Percentiles rank a stretch among this genome's conserved stretches.
phyloP scores from a whole-genome alignment of 176 grass and related monocot species.

The Cenchrus fungigraminus region DNA sequence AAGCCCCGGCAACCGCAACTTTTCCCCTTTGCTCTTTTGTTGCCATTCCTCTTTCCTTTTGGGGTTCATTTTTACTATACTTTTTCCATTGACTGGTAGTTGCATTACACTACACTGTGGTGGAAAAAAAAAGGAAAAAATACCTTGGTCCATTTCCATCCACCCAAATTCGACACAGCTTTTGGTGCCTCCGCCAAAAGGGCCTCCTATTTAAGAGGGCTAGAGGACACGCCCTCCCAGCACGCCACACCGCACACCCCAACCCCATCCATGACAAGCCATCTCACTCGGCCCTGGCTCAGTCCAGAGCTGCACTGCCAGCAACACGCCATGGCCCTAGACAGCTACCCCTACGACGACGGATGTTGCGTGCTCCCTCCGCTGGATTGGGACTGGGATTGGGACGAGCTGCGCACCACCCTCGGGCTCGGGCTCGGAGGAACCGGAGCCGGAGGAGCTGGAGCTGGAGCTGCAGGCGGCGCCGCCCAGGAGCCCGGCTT shows the following conservation, averaged over 20 bases:
- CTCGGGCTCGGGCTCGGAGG: conserved; percentile 18
- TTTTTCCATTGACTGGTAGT: conserved; percentile 56
- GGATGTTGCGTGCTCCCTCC: conserved; percentile 31
- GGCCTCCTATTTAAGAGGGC: conserved; percentile 57
- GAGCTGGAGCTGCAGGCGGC: conserved; percentile 19
- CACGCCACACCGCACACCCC: not conserved
- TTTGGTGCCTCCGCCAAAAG: conserved; percentile 51
- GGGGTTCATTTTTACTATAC: conserved; percentile 24
- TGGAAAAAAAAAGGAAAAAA: not conserved
- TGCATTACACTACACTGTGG: not conserved
- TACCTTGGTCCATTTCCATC: conserved; percentile 22
- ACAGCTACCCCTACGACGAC: conserved; percentile 37
- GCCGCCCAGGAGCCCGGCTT: not conserved
- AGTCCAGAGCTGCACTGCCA: not conserved
- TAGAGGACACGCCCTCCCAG: conserved; percentile 11
- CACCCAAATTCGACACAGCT: conserved; percentile 42
- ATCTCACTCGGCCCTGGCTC: conserved; percentile 26
- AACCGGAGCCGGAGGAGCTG: not conserved
- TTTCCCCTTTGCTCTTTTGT: conserved; percentile 50
- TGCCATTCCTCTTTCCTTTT: conserved; percentile 7
- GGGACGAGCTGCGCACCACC: conserved; percentile 30
- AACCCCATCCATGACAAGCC: conserved; percentile 35
- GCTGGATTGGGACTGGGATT: conserved; percentile 13
- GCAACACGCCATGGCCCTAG: conserved; percentile 52
- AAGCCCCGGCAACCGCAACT: conserved; percentile 32